Evolutionary conservation across 1,284 basidiomycete genomes (phyloP), one percentile per base, ranked within the genome.

Genomic region (Ustilago trichophora): DNA sequence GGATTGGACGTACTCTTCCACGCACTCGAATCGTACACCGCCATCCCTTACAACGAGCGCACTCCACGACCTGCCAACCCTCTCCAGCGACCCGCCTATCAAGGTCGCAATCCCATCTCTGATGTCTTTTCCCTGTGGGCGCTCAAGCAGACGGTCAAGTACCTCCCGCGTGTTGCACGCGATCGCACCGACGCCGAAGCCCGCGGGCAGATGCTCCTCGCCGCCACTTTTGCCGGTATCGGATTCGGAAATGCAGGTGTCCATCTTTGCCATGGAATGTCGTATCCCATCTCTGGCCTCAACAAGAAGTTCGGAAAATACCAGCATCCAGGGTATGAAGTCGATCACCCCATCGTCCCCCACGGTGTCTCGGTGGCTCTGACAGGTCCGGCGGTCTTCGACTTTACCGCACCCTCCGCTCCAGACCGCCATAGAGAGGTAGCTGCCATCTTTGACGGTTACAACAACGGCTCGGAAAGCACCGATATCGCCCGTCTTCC

Each of bases 121-220:
- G 94, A 98, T 80, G 92, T 98, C 49, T 98, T 98, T 83, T 93
- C 92, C 6, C 85, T 91, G 66, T 98, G 94, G 94, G 94, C 95
- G 4, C 84, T 98, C 57, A 87, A 89, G 79, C 91, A 93, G 26
- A 92, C 93, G 0, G 89, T 97, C 63, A 89, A 93, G 82, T 90
- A 93, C 79, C 87, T 98, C 19, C 95, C 94, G 16, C 87, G 91
- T 22, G 88, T 98, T 33, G 89, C 90, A 3, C 89, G 88, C 79
- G 88, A 96, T 78, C 86, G 85, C 8, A 68, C 57, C 52, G 91
- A 97, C 81, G 84, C 86, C 36, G 91, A 96, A 80, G 92, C 94
- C 13, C 87, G 92, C 73, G 85, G 87, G 11, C 91, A 95, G 82
- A 97, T 98, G 93, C 87, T 97, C 88, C 91, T 76, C 25, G 73